Conservation (phyloP, 2,329 filamentous ascomycete species). For the Rhexocercosporidium sp. region DNA sequence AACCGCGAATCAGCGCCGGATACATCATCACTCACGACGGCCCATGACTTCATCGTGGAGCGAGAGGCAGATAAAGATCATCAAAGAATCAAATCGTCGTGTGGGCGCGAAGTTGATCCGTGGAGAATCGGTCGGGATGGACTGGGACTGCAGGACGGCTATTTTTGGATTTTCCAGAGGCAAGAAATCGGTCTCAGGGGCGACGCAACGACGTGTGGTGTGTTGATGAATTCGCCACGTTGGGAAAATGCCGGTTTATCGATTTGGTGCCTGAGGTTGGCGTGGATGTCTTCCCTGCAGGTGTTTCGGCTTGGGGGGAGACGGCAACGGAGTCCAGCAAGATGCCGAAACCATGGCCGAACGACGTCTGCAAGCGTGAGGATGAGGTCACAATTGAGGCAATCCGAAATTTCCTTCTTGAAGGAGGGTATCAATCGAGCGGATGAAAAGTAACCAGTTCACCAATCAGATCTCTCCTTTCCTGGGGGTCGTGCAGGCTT, state of each 20-base stretch:
- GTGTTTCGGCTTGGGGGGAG: background rate
- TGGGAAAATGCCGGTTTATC: background rate
- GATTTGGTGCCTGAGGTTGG: background rate
- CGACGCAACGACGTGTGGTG: background rate
- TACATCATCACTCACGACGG: background rate
- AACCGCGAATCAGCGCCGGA: background rate
- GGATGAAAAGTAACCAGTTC: too few relatives aligned
- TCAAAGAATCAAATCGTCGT: background rate
- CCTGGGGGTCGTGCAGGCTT: too few relatives aligned
- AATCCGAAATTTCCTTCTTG: too few relatives aligned
- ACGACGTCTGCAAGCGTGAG: too few relatives aligned
- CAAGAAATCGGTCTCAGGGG: background rate
- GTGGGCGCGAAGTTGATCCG: background rate
- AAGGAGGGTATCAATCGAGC: too few relatives aligned
- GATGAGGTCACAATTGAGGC: too few relatives aligned
- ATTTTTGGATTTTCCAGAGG: background rate
- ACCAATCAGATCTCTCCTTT: too few relatives aligned
- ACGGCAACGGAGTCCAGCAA: too few relatives aligned
- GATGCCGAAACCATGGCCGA: background rate
- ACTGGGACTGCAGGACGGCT: background rate
- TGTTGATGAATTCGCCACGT: background rate
- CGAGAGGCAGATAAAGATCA: background rate
- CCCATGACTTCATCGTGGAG: constrained; percentile 2
- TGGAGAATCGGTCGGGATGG: background rate
- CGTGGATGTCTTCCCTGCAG: background rate